phyloP scores from a whole-genome alignment of 495 filamentous ascomycete species.

The Tetracladium marchalianum region DNA sequence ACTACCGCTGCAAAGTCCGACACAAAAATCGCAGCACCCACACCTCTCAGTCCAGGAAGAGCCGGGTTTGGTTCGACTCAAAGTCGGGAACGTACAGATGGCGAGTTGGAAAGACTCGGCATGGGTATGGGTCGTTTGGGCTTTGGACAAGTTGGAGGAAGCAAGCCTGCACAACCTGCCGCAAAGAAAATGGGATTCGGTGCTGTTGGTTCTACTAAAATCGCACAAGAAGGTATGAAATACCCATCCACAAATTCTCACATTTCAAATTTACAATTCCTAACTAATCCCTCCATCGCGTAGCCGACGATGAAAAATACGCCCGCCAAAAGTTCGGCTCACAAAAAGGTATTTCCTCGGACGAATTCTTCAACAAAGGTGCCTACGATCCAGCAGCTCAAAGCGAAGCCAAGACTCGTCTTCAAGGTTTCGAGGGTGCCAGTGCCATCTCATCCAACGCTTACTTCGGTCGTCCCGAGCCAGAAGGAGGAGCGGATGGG shows the following conservation, averaged over 20 bases:
- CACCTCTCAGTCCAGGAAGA: slow-evolving; percentile 58
- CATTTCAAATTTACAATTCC: not conserved
- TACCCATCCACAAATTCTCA: not conserved
- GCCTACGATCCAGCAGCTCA: slow-evolving; percentile 70
- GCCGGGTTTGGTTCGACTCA: slow-evolving; percentile 48
- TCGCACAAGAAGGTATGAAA: slow-evolving; percentile 62
- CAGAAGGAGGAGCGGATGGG: slow-evolving; percentile 49
- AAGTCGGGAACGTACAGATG: slow-evolving; percentile 43
- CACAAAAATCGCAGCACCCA: slow-evolving; percentile 55
- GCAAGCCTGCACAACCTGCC: slow-evolving; percentile 46
- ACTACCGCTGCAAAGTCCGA: slow-evolving; percentile 35
- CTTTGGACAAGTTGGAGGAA: slow-evolving; percentile 75
- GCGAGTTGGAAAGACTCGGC: slow-evolving; percentile 81
- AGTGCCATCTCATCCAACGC: slow-evolving; percentile 87
- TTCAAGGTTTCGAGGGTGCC: slow-evolving; percentile 89
- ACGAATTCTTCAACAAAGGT: slow-evolving; percentile 95
- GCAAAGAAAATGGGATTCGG: slow-evolving; percentile 80
- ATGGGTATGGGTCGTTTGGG: slow-evolving; percentile 84
- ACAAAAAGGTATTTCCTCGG: slow-evolving; percentile 94
- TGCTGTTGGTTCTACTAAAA: slow-evolving; percentile 62
- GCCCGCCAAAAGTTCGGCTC: slow-evolving; percentile 75
- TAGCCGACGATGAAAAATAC: slow-evolving; percentile 63
- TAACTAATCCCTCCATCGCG: slow-evolving; percentile 15
- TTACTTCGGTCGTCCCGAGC: slow-evolving; percentile 85
- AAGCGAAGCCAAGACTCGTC: slow-evolving; percentile 74